Percentiles rank a stretch among this genome's conserved stretches.
Conservation (phyloP, 108 stramenopile genomes). For the Asterionellopsis glacialis region DNA sequence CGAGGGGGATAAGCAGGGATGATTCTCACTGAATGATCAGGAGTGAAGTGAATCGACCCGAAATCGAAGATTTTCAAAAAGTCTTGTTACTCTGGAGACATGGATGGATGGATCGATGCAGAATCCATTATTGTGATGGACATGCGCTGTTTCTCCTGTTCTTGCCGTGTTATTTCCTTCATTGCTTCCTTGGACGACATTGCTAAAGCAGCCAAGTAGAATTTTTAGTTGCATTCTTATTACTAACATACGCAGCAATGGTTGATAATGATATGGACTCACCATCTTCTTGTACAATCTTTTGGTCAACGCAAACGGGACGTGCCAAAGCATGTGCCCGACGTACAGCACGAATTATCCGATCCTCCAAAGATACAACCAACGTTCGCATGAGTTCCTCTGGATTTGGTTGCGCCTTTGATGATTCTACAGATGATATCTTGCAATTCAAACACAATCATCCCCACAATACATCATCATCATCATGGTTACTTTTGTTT, state of each 20-base stretch:
- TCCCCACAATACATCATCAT: neutral
- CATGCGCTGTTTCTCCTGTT: too few relatives aligned
- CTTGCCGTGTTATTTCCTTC: too few relatives aligned
- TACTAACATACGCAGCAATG: neutral
- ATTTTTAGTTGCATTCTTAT: neutral
- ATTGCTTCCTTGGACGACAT: too few relatives aligned
- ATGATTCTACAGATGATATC: constrained; percentile 28
- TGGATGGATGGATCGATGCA: too few relatives aligned
- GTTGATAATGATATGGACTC: neutral
- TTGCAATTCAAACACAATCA: constrained; percentile 5
- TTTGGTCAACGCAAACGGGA: constrained; percentile 78
- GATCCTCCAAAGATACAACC: constrained; percentile 23
- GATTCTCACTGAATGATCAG: too few relatives aligned
- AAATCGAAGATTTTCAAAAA: too few relatives aligned
- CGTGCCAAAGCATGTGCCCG: constrained; percentile 82
- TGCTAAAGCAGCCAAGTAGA: neutral
- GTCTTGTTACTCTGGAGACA: too few relatives aligned
- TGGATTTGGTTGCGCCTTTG: constrained; percentile 34
- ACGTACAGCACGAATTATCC: constrained; percentile 58
- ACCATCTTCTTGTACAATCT: constrained; percentile 36
- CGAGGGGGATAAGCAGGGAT: too few relatives aligned
- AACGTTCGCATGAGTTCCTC: neutral
- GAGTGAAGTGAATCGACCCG: too few relatives aligned
- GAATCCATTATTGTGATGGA: too few relatives aligned
- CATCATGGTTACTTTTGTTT: constrained; percentile 46